These are phyloP conservation scores for Peniophora sp. DNA, from an alignment of 1,284 basidiomycete species.

Conservation along the genomic window DNA sequence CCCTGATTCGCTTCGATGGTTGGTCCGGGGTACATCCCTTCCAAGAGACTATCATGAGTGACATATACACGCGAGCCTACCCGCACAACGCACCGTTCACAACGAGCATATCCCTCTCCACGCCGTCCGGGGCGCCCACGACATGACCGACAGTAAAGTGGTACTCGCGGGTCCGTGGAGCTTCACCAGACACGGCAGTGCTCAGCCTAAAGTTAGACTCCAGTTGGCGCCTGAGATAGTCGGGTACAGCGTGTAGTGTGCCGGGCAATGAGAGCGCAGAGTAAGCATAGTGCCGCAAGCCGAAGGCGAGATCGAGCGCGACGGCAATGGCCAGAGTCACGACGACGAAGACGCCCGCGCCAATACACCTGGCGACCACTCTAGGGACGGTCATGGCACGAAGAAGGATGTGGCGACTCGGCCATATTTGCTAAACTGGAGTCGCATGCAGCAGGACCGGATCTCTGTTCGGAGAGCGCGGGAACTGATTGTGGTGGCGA, in stretches of 20 bases:
- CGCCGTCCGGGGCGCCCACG: slow-evolving; percentile 27
- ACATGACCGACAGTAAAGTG: slow-evolving; percentile 25
- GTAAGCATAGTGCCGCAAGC: slow-evolving; percentile 15
- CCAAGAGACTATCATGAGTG: neutral
- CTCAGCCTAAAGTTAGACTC: slow-evolving; percentile 18
- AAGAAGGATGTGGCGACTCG: no score
- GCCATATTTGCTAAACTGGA: no score
- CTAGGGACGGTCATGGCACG: no score
- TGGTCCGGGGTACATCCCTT: slow-evolving; percentile 36
- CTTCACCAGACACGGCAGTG: slow-evolving; percentile 16
- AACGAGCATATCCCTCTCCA: slow-evolving; percentile 31
- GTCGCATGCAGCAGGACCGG: no score
- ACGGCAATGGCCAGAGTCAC: slow-evolving; percentile 22
- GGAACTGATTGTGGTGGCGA: no score
- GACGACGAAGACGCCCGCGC: slow-evolving; percentile 7
- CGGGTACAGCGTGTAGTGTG: no score
- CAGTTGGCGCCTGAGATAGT: slow-evolving; percentile 7
- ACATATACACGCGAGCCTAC: neutral
- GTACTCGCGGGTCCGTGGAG: slow-evolving; percentile 25
- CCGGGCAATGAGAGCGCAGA: no score
- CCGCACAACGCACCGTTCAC: slow-evolving; percentile 29
- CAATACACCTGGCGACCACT: no score
- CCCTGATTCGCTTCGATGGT: slow-evolving; percentile 40
- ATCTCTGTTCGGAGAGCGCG: no score
- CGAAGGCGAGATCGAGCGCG: slow-evolving; percentile 32